Evolutionary conservation across 75 land plant genomes (phyloP), one percentile per base, ranked within the genome.

Genomic region (Pseudotsuga menziesii): DNA sequence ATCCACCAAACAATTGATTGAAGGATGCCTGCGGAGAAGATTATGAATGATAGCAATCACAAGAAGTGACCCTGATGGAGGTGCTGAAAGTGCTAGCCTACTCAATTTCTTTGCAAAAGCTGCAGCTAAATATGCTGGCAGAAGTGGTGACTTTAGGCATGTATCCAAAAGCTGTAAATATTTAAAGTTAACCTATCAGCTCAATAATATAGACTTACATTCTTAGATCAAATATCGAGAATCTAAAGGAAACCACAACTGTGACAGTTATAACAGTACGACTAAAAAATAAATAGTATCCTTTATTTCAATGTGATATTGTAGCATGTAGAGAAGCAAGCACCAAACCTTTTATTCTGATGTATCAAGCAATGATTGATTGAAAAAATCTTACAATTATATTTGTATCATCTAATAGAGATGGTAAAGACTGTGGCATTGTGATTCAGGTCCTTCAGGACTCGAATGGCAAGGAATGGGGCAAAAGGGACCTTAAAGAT

Each of bases 91-190:
- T 57, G 94, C 75, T 72, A 97, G 74, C 75, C 99, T 92, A 23
- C 98, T 93, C 73, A 97, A 74, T 71, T 90, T 97, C 82, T 97
- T 97, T 14, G 96, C 86, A 87, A 95, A 97, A 72, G 99, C 92
- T 77, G 98, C 99, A 61, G 98, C 99, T 81, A 97, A 76, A 75
- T 97, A 97, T 66, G 98, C 95, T 11, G 99, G 98, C 75, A 97
- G 83, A 87, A 88, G 91, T 59, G 98, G 78, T 36, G 99, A 95
- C 64, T 88, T 93, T 57, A 97, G 79, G 72, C 96, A 89, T 26
- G 86, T 83, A 85, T 97, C 99, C 83, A 95, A 81, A 72, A 97
- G 89, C 99, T 97, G 90, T 64, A 79, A 82, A 70, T 25, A 76
- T 52, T 41, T 19, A 6, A 41, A 69, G 72, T 23, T 48, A 69